A percentile compares a stretch with the other conserved stretches of the same genome.
phyloP scores from a whole-genome alignment of 345 rosid genomes.

The Pseudoturritis turrita region DNA sequence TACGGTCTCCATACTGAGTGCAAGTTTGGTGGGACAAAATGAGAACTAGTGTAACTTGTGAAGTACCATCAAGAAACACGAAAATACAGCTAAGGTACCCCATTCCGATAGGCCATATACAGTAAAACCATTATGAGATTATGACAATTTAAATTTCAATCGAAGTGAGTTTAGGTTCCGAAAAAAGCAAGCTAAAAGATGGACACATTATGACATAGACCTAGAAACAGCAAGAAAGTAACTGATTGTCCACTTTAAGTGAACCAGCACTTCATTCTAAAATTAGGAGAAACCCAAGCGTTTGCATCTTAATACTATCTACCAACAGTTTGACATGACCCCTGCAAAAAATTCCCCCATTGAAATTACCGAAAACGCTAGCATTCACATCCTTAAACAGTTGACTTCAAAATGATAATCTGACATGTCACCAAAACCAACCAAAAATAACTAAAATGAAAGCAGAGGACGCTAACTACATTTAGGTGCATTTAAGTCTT shows the following conservation, averaged over 20 bases:
- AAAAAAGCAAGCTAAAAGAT: background rate
- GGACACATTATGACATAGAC: background rate
- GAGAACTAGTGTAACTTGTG: constrained; percentile 9
- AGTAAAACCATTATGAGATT: background rate
- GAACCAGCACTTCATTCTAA: background rate
- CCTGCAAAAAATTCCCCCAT: background rate
- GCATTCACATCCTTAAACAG: constrained; percentile 8
- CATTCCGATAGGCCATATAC: background rate
- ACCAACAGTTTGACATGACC: constrained; percentile 4
- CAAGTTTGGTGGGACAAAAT: background rate
- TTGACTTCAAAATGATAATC: background rate
- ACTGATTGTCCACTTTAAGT: background rate
- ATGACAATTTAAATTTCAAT: background rate
- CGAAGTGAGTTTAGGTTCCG: background rate
- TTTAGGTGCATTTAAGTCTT: constrained; percentile 63
- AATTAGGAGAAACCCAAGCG: constrained; percentile 13
- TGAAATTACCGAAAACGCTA: background rate
- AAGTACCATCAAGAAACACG: constrained; percentile 6
- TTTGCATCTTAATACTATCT: constrained; percentile 1
- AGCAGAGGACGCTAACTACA: constrained; percentile 43
- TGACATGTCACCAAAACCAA: background rate
- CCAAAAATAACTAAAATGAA: constrained; percentile 9
- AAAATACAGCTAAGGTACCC: constrained; percentile 4
- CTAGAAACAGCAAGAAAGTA: constrained; percentile 5
- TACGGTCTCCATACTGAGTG: constrained; percentile 15